Percentiles rank a stretch among this genome's conserved stretches.
These are phyloP conservation scores for Neotropicomus parvogracilis DNA, from an alignment of 1,284 basidiomycete genomes.

Conservation along the genomic window DNA sequence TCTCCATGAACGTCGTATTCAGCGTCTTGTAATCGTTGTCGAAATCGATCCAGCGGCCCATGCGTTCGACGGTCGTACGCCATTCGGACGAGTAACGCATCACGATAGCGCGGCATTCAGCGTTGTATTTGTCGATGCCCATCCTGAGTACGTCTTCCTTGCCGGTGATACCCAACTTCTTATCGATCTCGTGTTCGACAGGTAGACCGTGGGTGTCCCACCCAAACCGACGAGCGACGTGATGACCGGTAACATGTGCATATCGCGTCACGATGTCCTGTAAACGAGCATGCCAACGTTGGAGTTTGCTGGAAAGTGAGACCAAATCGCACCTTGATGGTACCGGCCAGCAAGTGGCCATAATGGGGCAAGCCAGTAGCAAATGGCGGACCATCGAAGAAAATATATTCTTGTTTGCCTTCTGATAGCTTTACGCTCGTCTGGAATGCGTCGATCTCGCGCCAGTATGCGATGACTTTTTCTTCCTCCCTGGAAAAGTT, in stretches of 20 bases:
- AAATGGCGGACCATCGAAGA: constrained; percentile 98
- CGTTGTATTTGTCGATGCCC: constrained; percentile 98
- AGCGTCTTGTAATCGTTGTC: constrained; percentile 99
- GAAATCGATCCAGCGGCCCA: constrained; percentile 99
- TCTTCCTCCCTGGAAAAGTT: constrained; percentile 92
- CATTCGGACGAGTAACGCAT: constrained; percentile 97
- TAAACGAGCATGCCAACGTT: neutral
- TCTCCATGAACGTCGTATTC: constrained; percentile 94
- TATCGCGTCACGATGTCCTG: constrained; percentile 96
- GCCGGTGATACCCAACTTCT: constrained; percentile 88
- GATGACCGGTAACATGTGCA: constrained; percentile 90
- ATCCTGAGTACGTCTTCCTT: constrained; percentile 93
- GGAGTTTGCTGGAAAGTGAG: neutral
- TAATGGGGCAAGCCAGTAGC: constrained; percentile 98
- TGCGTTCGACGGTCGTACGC: constrained; percentile 92
- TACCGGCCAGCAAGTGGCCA: constrained; percentile 87
- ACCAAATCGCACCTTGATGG: constrained; percentile 79
- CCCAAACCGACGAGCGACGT: constrained; percentile 94
- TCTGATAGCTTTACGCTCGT: constrained; percentile 92
- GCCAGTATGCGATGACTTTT: constrained; percentile 91
- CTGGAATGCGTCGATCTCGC: constrained; percentile 96
- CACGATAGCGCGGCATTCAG: constrained; percentile 94
- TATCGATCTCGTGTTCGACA: constrained; percentile 99
- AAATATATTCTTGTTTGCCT: constrained; percentile 85
- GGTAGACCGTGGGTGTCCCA: constrained; percentile 99